Base-by-base conservation (phyloP, 352 stramenopile genomes). In the Elongisporangium prolatum region DNA sequence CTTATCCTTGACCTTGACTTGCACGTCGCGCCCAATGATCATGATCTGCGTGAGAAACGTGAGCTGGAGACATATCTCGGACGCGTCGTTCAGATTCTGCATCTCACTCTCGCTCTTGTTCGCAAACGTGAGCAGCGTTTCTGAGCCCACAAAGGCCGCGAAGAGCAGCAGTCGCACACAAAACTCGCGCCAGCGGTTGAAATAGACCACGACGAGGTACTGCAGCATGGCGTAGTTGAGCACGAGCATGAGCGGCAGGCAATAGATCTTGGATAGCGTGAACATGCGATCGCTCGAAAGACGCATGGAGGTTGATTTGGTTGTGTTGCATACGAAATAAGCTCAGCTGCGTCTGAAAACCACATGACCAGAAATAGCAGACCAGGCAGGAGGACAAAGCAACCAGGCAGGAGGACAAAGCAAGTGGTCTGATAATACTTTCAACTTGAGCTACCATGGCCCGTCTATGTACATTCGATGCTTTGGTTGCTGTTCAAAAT, bases 211-310 rank as follows among this genome's bases (percentile, higher is more conserved):
- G 2, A 62, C 1, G 13, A 82, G 65, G 51, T 82, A 82, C 48
- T 72, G 56, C 28, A 82, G 60, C n/a, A 80, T 52, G 8, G 71
- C 61, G 47, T 68, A 81, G 63, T 77, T 77, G 20, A 79, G 58
- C 14, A 84, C 21, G 37, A 84, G 60, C 47, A 65, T 57, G 8
- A 81, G 20, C 11, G 74, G 74, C 21, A 75, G 47, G 52, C 34
- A 44, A 13, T 44, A 44, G 34, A 11, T 44, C 34, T 44, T 44
- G 34, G 34, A 44, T 9, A 44, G 14, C 34, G 5, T 2, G 34
- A 44, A 44, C 34, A 44, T 44, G 34, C 25, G 25, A 4, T 4
- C 25, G 25, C n/a, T n/a, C n/a, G n/a, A n/a, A n/a, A n/a, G n/a
- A n/a, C n/a, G n/a, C n/a, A n/a, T n/a, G n/a, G n/a, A n/a, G n/a